phyloP scores from a whole-genome alignment of 2,329 filamentous ascomycete species.

The Talaromyces pinophilus region DNA sequence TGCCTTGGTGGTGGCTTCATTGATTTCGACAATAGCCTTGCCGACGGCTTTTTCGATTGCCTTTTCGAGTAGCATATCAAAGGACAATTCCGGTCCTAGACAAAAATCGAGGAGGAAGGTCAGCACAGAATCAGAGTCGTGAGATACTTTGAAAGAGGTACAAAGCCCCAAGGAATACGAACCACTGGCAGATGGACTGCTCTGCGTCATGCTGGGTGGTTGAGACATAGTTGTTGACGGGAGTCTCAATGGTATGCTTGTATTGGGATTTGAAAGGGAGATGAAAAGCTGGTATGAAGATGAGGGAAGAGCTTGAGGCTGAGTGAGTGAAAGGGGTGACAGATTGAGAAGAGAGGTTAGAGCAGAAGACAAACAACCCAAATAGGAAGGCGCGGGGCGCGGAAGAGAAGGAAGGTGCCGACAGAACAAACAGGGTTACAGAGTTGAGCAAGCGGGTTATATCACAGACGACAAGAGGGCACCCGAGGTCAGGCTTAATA shows the following conservation, averaged over 20 bases:
- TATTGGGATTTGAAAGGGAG: background rate
- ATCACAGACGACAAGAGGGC: background rate
- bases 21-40: background rate
- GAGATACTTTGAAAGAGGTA: background rate
- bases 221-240: background rate
- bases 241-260: background rate
- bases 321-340: background rate
- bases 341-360: background rate
- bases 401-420: background rate
- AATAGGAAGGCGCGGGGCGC: background rate
- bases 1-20: background rate
- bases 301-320: background rate
- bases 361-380: background rate
- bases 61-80: background rate
- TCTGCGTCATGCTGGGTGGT: background rate
- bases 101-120: background rate
- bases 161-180: background rate
- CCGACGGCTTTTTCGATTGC: background rate
- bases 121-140: background rate
- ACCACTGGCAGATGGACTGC: background rate
- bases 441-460: no score
- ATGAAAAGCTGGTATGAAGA: background rate
- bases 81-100: background rate
- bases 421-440: background rate
- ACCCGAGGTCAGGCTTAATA: no score